Evolutionary conservation across 352 stramenopile genomes (phyloP).

Genomic region (Bremia lactucae): DNA sequence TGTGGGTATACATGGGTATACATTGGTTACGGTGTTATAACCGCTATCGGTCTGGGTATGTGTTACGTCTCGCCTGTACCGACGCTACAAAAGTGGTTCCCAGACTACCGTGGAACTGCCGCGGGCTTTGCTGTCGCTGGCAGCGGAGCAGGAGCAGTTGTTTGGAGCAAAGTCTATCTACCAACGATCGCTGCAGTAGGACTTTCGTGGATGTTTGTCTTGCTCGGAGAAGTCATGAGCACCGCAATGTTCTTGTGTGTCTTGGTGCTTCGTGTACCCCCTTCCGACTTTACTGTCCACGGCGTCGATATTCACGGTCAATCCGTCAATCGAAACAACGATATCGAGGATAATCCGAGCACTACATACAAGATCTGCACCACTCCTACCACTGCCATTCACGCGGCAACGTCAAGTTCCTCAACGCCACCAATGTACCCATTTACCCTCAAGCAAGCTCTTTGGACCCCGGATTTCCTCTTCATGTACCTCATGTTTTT

Average conservation of each 20-base stretch:
- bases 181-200: conserved; percentile 41
- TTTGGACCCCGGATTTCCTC: conserved; percentile 42
- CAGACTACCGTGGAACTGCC: conserved; percentile 55
- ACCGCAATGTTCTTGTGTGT: conserved; percentile 29
- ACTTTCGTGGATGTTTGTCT: conserved; percentile 34
- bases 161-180: conserved; percentile 59
- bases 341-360: conserved; percentile 25
- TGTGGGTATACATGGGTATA: too few relatives aligned
- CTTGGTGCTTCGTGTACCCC: conserved; percentile 36
- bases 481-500: conserved; percentile 71
- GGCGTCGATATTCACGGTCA: conserved; percentile 61
- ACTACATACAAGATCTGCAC: not conserved
- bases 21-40: conserved; percentile 57
- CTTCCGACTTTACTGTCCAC: conserved; percentile 29
- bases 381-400: not conserved
- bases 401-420: conserved; percentile 4
- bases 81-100: conserved; percentile 73
- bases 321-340: conserved; percentile 17
- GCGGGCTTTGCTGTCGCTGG: conserved; percentile 57
- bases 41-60: conserved; percentile 50
- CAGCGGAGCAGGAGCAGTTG: conserved; percentile 47
- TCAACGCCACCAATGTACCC: conserved; percentile 4
- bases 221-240: conserved; percentile 36
- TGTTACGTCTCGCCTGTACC: conserved; percentile 73
- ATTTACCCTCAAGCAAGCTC: conserved; percentile 18